These are phyloP conservation scores for Lactifluus rugatus DNA, from an alignment of 768 basidiomycete species.

Conservation along the genomic window DNA sequence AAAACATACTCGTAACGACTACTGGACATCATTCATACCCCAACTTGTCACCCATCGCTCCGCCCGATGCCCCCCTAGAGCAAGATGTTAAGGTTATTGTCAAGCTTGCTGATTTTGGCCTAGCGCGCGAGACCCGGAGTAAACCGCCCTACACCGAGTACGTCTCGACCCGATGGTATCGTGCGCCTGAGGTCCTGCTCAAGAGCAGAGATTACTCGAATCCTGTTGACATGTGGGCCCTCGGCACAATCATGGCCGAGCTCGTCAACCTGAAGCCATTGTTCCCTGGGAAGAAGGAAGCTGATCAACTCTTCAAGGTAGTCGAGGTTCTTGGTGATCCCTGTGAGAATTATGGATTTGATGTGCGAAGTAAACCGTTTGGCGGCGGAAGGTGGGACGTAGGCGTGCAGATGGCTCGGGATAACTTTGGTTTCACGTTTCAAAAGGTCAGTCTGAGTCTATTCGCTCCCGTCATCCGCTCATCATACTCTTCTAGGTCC, in stretches of 20 bases:
- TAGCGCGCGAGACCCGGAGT: conserved; percentile 83
- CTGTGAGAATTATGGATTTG: conserved; percentile 68
- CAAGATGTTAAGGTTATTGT: conserved; percentile 94
- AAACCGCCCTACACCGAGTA: conserved; percentile 96
- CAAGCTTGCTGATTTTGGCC: conserved; percentile 97
- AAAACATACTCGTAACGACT: conserved; percentile 96
- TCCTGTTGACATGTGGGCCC: conserved; percentile 98
- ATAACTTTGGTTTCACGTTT: conserved; percentile 71
- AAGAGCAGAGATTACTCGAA: conserved; percentile 89
- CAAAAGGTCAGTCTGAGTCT: conserved; percentile 55
- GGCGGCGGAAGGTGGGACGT: conserved; percentile 86
- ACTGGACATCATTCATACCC: conserved; percentile 91
- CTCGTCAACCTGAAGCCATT: conserved; percentile 89
- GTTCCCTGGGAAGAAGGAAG: conserved; percentile 88
- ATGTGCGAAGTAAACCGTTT: conserved; percentile 52
- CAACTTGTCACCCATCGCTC: conserved; percentile 60
- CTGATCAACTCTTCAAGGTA: conserved; percentile 87
- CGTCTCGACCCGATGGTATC: conserved; percentile 99
- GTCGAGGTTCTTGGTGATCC: conserved; percentile 94
- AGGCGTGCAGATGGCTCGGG: conserved; percentile 81
- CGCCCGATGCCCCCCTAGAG: conserved; percentile 58
- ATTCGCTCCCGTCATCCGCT: conserved; percentile 6
- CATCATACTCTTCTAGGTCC: conserved; percentile 34
- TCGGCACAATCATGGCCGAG: conserved; percentile 98
- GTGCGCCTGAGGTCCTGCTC: conserved; percentile 93